Conservation (phyloP, 73 alveolate species). For the Stentor roeselii region DNA sequence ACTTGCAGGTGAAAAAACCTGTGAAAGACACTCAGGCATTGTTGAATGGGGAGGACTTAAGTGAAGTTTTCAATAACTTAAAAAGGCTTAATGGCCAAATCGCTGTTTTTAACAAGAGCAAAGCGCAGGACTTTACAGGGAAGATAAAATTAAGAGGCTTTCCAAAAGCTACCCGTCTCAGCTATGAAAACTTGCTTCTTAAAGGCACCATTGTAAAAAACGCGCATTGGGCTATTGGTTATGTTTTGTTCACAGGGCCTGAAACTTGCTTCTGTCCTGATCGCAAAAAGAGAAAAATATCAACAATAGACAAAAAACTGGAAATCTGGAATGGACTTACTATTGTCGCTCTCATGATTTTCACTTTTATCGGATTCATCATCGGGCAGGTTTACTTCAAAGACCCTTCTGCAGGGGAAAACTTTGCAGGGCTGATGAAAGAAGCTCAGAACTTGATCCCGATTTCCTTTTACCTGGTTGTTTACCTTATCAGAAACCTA, state of each 20-base stretch:
- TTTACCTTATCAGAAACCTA: background rate
- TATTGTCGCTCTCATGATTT: background rate
- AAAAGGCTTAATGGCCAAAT: background rate
- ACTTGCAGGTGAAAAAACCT: slow-evolving; percentile 7
- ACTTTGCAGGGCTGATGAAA: background rate
- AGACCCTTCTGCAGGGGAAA: background rate
- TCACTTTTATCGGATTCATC: background rate
- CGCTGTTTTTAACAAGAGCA: background rate
- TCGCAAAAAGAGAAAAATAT: background rate
- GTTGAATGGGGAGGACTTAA: background rate
- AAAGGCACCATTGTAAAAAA: background rate
- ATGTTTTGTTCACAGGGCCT: slow-evolving; percentile 14
- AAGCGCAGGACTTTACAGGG: slow-evolving; percentile 13
- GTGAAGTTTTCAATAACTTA: background rate
- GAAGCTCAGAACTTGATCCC: background rate
- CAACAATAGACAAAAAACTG: background rate
- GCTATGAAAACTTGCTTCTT: background rate
- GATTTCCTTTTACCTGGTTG: background rate
- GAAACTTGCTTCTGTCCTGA: background rate
- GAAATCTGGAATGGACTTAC: background rate
- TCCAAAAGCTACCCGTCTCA: background rate
- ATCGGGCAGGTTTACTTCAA: background rate
- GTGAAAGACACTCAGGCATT: slow-evolving; percentile 4
- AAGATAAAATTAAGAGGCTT: background rate
- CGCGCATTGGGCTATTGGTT: background rate